A percentile compares a stretch with the other conserved stretches of the same genome.
Evolutionary conservation across 371 early-diverging fungal genomes (phyloP).

Genomic region (Circinella umbellata): DNA sequence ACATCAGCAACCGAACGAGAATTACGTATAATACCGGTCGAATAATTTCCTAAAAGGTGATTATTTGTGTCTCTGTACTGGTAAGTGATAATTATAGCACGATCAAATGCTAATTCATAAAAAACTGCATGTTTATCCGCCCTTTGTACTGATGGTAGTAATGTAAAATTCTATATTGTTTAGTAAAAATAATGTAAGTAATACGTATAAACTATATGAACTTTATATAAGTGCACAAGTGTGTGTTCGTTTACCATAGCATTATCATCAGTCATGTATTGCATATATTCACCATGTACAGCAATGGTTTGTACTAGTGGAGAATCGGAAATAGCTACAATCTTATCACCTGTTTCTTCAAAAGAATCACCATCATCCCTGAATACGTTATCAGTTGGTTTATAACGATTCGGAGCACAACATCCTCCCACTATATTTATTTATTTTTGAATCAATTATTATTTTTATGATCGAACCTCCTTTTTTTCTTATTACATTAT

Average conservation of each 20-base stretch:
- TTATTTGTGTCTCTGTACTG: constrained; percentile 34
- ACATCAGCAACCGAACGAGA: constrained; percentile 37
- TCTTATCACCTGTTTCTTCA: constrained; percentile 34
- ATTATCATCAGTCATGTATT: constrained; percentile 48
- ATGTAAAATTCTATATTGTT: constrained; percentile 42
- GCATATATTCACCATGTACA: constrained; percentile 47
- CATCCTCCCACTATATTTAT: constrained; percentile 46
- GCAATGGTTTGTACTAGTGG: constrained; percentile 41
- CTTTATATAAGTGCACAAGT: too few species aligned
- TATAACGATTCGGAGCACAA: constrained; percentile 45
- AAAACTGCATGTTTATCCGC: constrained; percentile 49
- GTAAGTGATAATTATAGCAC: constrained; percentile 45
- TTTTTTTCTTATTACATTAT: neutral
- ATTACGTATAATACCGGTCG: constrained; percentile 42
- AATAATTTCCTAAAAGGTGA: constrained; percentile 31
- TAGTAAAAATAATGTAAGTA: neutral
- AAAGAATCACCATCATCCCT: constrained; percentile 42
- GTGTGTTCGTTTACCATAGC: constrained; percentile 35
- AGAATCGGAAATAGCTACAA: constrained; percentile 38
- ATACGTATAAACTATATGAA: too few species aligned
- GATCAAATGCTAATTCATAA: constrained; percentile 41
- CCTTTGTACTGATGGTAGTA: constrained; percentile 38
- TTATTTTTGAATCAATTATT: neutral
- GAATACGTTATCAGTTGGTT: constrained; percentile 36
- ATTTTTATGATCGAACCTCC: neutral